Evolutionary conservation across 129 eudicot genomes (phyloP).

Genomic region (Helianthus tuberosus): DNA sequence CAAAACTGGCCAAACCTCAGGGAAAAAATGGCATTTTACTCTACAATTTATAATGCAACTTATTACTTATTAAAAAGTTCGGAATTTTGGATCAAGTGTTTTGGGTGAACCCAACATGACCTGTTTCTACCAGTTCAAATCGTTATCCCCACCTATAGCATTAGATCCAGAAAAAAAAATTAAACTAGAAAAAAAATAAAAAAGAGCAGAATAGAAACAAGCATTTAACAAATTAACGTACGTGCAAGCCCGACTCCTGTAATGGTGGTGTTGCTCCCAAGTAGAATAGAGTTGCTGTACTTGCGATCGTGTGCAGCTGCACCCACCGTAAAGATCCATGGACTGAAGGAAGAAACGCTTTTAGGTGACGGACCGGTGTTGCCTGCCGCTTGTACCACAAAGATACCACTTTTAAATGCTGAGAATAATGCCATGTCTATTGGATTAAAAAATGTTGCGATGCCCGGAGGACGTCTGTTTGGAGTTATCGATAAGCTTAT

Average conservation of each 20-base stretch:
- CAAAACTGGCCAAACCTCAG: no score
- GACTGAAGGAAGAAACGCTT: constrained; percentile 93
- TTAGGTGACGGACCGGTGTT: constrained; percentile 95
- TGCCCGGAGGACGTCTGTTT: constrained; percentile 97
- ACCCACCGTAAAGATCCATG: constrained; percentile 98
- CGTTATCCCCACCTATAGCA: background rate
- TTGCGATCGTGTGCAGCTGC: constrained; percentile 93
- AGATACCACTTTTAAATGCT: constrained; percentile 90
- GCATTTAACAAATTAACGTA: constrained; percentile 33
- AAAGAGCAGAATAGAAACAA: constrained; percentile 7
- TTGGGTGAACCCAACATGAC: background rate
- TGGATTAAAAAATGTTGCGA: constrained; percentile 92
- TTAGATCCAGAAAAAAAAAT: background rate
- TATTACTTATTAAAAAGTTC: background rate
- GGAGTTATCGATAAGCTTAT: constrained; percentile 95
- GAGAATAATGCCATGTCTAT: constrained; percentile 94
- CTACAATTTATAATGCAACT: background rate
- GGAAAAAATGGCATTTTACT: no score
- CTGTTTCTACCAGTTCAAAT: background rate
- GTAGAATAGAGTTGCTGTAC: constrained; percentile 71
- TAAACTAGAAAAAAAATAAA: background rate
- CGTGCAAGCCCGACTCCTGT: constrained; percentile 96
- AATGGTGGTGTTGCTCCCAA: constrained; percentile 80
- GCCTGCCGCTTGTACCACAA: constrained; percentile 99
- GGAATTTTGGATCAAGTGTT: background rate